phyloP scores from a whole-genome alignment of 208 protist genomes.

The Trypanosoma rangeli region DNA sequence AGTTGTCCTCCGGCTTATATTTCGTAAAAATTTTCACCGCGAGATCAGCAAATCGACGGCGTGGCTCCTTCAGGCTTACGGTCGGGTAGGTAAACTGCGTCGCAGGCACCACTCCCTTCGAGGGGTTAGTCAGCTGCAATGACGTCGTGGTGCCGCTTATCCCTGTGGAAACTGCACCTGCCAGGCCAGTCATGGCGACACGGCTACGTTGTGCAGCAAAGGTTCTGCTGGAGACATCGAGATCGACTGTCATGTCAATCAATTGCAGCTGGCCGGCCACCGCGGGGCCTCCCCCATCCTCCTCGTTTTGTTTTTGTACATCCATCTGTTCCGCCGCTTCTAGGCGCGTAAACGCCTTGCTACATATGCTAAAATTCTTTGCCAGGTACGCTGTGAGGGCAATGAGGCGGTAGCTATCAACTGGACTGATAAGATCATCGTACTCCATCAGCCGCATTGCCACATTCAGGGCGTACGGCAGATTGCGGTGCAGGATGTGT shows the following conservation, averaged over 20 bases:
- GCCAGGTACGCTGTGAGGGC: slow-evolving; percentile 92
- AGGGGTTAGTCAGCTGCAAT: slow-evolving; percentile 75
- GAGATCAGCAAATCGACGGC: slow-evolving; percentile 86
- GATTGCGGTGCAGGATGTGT: slow-evolving; percentile 76
- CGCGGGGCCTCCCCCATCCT: slow-evolving; percentile 17
- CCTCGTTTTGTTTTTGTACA: slow-evolving; percentile 45
- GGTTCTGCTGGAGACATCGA: slow-evolving; percentile 71
- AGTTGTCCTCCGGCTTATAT: slow-evolving; percentile 83
- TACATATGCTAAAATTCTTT: slow-evolving; percentile 93
- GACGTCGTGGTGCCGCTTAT: slow-evolving; percentile 69
- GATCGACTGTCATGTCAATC: slow-evolving; percentile 76
- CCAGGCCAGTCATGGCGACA: slow-evolving; percentile 14
- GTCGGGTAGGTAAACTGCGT: slow-evolving; percentile 73
- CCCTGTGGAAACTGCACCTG: slow-evolving; percentile 31
- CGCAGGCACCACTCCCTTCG: slow-evolving; percentile 45
- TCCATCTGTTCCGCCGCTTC: slow-evolving; percentile 78
- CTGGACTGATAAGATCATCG: slow-evolving; percentile 90
- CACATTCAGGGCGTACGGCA: slow-evolving; percentile 69
- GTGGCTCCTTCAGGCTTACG: slow-evolving; percentile 63
- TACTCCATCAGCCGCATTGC: slow-evolving; percentile 94
- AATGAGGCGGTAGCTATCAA: slow-evolving; percentile 94
- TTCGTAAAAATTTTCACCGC: slow-evolving; percentile 91
- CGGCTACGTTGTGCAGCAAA: slow-evolving; percentile 29
- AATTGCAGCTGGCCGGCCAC: slow-evolving; percentile 34
- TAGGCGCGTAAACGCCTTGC: slow-evolving; percentile 94